Percentiles rank a stretch among this genome's conserved stretches.
Evolutionary conservation across 257 asterid genomes (phyloP).

Genomic region (Solanum appendiculatum): DNA sequence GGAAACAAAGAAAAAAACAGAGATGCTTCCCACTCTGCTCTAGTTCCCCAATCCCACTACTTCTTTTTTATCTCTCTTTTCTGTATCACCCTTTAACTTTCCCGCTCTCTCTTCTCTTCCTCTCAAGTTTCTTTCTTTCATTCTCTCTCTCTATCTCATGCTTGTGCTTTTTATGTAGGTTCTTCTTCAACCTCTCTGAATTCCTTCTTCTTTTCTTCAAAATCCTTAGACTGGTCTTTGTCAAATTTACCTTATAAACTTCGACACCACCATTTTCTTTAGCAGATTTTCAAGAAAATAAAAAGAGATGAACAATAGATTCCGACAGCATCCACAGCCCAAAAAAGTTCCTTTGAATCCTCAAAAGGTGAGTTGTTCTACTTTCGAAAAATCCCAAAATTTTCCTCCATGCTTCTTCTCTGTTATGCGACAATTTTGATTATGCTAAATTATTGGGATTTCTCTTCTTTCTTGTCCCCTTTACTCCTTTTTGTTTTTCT

Average conservation of each 20-base stretch:
- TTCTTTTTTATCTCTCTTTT: neutral
- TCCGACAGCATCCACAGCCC: neutral
- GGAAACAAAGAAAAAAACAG: neutral
- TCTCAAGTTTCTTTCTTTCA: neutral
- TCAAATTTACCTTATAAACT: neutral
- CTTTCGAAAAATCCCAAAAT: neutral
- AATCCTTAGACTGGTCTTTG: neutral
- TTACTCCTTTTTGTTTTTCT: neutral
- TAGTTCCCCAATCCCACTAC: neutral
- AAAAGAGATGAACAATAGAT: slow-evolving; percentile 10
- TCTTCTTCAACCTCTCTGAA: neutral
- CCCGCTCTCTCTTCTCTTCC: slow-evolving; percentile 5
- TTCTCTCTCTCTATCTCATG: neutral
- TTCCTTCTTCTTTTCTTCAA: neutral
- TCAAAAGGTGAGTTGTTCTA: slow-evolving; percentile 34
- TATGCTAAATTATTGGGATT: neutral
- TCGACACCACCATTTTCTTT: neutral
- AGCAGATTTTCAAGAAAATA: slow-evolving; percentile 1
- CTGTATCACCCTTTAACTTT: neutral
- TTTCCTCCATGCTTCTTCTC: neutral
- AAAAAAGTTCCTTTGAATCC: slow-evolving; percentile 29
- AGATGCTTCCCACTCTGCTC: neutral
- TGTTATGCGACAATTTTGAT: neutral
- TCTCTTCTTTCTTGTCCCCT: neutral
- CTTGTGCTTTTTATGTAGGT: neutral